These are phyloP conservation scores for Trichophyton schoenleinii DNA, from an alignment of 2,329 filamentous ascomycete genomes.

Conservation along the genomic window DNA sequence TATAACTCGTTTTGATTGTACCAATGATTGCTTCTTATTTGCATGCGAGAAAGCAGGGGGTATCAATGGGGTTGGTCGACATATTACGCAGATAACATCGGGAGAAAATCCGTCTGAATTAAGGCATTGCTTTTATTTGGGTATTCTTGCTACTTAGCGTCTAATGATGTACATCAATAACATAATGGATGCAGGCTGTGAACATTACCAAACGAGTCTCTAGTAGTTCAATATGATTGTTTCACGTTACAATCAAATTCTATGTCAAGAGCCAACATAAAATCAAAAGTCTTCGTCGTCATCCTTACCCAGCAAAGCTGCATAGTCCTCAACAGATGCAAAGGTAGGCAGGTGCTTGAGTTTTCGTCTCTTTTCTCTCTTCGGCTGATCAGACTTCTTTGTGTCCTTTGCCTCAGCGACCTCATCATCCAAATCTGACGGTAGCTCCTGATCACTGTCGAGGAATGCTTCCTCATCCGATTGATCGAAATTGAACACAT, in stretches of 20 bases:
- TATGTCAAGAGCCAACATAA: neutral
- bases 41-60: neutral
- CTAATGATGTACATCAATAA: neutral
- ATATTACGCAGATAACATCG: too few species aligned
- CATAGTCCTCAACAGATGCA: conserved; percentile 88
- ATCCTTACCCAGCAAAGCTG: conserved; percentile 64
- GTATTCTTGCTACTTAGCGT: neutral
- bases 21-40: neutral
- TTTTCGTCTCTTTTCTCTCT: conserved; percentile 59
- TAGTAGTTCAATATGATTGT: neutral
- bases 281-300: conserved; percentile 2
- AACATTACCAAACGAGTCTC: neutral
- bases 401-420: conserved; percentile 23
- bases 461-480: conserved; percentile 36
- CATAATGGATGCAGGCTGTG: neutral
- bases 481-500: conserved; percentile 38
- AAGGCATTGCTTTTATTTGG: neutral
- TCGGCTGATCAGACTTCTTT: conserved; percentile 26
- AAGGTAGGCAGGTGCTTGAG: conserved; percentile 85
- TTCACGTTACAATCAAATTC: neutral
- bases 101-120: neutral
- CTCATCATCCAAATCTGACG: conserved; percentile 37
- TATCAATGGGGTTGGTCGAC: neutral
- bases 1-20: neutral
- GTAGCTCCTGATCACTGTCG: conserved; percentile 44